Evolutionary conservation across 495 filamentous ascomycete genomes (phyloP).

Genomic region (Penicillium nucicola): DNA sequence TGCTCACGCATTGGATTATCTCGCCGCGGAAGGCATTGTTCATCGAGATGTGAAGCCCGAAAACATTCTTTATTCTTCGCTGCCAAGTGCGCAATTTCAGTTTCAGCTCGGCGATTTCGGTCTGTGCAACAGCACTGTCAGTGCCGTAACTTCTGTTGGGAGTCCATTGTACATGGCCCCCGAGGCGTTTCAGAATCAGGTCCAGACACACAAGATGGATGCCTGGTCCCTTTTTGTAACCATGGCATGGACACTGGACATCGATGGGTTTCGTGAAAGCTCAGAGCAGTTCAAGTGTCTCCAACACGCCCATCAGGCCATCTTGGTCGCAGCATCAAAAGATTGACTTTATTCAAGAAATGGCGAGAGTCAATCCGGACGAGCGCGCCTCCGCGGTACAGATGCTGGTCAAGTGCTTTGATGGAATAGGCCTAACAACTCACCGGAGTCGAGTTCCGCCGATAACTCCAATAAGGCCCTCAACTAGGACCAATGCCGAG

Average conservation of each 20-base stretch:
- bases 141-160: neutral
- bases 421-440: neutral
- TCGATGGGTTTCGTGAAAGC: neutral
- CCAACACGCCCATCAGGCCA: neutral
- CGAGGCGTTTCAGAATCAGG: conserved; percentile 3
- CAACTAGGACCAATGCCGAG: no score
- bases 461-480: no score
- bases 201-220: conserved; percentile 35
- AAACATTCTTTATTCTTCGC: conserved; percentile 14
- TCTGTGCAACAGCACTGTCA: conserved; percentile 2
- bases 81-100: neutral
- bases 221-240: conserved; percentile 45
- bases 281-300: neutral
- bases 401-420: neutral
- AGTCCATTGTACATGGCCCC: conserved; percentile 6
- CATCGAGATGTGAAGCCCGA: conserved; percentile 19
- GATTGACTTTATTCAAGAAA: neutral
- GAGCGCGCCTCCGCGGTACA: neutral
- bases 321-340: neutral
- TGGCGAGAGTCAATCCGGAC: neutral
- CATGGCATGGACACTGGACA: conserved; percentile 23
- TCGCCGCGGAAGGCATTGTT: neutral
- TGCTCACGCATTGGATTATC: neutral
- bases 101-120: conserved; percentile 15
- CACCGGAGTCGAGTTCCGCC: neutral